Conservation (phyloP, 495 filamentous ascomycete genomes). For the Terfezia boudieri region DNA sequence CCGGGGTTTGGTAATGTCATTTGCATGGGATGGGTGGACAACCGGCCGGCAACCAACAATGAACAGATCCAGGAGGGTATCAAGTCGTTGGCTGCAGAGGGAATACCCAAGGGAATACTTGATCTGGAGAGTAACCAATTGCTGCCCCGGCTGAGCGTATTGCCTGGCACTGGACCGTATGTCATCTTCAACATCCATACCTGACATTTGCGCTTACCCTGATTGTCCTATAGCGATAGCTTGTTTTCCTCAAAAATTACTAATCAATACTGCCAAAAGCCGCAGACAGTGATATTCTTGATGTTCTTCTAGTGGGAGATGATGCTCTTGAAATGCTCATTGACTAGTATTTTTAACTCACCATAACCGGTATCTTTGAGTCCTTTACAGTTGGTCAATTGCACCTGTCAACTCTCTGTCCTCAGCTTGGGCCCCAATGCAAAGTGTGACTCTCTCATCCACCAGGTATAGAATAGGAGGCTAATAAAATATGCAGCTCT, state of each 20-base stretch:
- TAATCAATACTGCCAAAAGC: slow-evolving; percentile 15
- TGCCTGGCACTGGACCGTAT: slow-evolving; percentile 15
- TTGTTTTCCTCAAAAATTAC: slow-evolving; percentile 19
- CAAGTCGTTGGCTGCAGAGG: slow-evolving; percentile 5
- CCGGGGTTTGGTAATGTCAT: slow-evolving; percentile 13
- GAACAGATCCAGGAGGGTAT: neutral
- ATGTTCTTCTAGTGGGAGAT: slow-evolving; percentile 63
- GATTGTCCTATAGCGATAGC: slow-evolving; percentile 9
- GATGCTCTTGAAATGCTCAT: slow-evolving; percentile 11
- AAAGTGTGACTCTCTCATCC: slow-evolving; percentile 25
- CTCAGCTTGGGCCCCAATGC: slow-evolving; percentile 12
- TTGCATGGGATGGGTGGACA: slow-evolving; percentile 19
- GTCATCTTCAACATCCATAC: neutral
- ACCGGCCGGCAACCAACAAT: slow-evolving; percentile 6
- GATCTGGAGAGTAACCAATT: slow-evolving; percentile 17
- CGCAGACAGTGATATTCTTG: slow-evolving; percentile 25
- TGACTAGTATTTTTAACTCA: neutral
- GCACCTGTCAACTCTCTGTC: slow-evolving; percentile 14
- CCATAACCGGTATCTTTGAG: slow-evolving; percentile 47
- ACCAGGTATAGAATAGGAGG: slow-evolving; percentile 3
- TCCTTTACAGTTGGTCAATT: slow-evolving; percentile 58
- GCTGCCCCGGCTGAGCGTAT: slow-evolving; percentile 14
- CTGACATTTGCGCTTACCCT: too few species aligned
- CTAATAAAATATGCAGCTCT: slow-evolving; percentile 21
- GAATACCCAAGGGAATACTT: slow-evolving; percentile 15